These are phyloP conservation scores for Cardiosporidium cionae DNA, from an alignment of 169 alveolate species.

Conservation along the genomic window DNA sequence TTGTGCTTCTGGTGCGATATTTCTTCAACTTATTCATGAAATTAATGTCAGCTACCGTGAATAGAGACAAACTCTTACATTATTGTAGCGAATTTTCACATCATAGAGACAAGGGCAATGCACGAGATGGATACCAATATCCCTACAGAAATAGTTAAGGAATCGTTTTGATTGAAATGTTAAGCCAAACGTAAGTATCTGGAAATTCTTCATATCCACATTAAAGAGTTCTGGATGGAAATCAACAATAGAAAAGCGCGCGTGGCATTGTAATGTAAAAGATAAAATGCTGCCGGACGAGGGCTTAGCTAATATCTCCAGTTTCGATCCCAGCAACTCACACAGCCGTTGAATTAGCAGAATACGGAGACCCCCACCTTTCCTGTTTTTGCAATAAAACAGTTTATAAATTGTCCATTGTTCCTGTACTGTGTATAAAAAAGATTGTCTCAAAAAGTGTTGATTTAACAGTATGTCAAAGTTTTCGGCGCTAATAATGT, in stretches of 20 bases:
- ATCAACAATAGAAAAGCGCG: constrained; percentile 3
- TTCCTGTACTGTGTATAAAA: no score
- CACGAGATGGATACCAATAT: constrained; percentile 5
- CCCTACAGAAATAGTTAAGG: constrained; percentile 11
- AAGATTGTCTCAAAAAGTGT: no score
- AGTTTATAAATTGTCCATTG: no score
- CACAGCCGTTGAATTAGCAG: not conserved
- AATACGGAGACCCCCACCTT: not conserved
- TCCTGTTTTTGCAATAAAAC: no score
- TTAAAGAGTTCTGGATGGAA: not conserved
- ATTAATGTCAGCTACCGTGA: no score
- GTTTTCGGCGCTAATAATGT: no score
- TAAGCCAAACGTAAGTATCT: constrained; percentile 11
- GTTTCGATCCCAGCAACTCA: not conserved
- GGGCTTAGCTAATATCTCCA: constrained; percentile 25
- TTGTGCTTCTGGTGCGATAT: no score
- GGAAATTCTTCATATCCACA: not conserved
- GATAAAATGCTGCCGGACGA: constrained; percentile 17
- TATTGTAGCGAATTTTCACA: no score
- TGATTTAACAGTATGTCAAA: no score
- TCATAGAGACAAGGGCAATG: constrained; percentile 24
- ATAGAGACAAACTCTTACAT: no score
- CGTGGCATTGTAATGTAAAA: constrained; percentile 4
- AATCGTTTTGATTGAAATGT: constrained; percentile 7
- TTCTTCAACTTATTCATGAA: no score